A percentile compares a stretch with the other conserved stretches of the same genome.
Conservation (phyloP, 2,329 filamentous ascomycete species). For the Emydomyces testavorans region DNA sequence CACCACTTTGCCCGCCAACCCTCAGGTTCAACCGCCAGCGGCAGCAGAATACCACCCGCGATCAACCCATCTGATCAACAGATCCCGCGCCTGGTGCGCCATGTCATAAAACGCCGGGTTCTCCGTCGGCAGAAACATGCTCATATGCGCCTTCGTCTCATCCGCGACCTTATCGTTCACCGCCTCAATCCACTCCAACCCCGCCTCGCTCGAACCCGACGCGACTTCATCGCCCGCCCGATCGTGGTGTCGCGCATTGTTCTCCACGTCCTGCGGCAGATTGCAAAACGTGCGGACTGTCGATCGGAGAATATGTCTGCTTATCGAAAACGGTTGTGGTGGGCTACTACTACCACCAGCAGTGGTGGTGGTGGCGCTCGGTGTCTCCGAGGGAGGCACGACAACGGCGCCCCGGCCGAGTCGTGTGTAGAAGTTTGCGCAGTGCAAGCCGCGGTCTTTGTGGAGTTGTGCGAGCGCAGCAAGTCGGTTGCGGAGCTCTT, state of each 20-base stretch:
- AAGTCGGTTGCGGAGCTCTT: constrained; percentile 67
- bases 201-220: constrained; percentile 24
- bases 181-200: constrained; percentile 49
- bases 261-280: constrained; percentile 48
- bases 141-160: constrained; percentile 66
- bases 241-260: no score
- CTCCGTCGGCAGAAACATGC: constrained; percentile 36
- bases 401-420: constrained; percentile 55
- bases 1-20: background rate
- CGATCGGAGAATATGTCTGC: constrained; percentile 30
- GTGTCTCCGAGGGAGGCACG: constrained; percentile 19
- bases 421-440: constrained; percentile 76
- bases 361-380: constrained; percentile 14
- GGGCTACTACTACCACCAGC: constrained; percentile 15
- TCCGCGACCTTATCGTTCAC: constrained; percentile 70
- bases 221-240: constrained; percentile 23
- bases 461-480: constrained; percentile 54
- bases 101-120: constrained; percentile 37
- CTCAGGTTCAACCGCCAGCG: no score
- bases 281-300: constrained; percentile 80
- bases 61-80: constrained; percentile 32
- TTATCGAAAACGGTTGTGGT: constrained; percentile 25
- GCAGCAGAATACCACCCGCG: constrained; percentile 27
- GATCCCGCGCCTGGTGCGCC: constrained; percentile 29
- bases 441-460: constrained; percentile 57